Percentiles rank a stretch among this genome's conserved stretches.
Evolutionary conservation across 2,329 filamentous ascomycete genomes (phyloP).

Genomic region (Graphilbum ipis-grandicollis): DNA sequence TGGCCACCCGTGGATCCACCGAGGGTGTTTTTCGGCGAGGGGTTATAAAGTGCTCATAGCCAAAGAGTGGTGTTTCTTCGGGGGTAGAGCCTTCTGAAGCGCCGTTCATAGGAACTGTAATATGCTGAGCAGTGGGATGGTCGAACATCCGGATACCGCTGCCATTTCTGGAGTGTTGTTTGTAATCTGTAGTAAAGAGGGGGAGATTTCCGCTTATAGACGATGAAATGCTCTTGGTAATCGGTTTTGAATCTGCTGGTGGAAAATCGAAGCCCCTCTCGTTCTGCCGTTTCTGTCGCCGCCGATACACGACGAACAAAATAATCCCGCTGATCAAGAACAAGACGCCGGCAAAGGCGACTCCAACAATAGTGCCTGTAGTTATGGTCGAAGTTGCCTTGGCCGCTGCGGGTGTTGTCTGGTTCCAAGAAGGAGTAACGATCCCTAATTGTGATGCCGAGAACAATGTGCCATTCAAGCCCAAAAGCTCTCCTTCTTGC

Average conservation of each 20-base stretch:
- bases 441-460: slow-evolving; percentile 19
- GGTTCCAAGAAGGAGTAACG: slow-evolving; percentile 14
- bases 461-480: slow-evolving; percentile 27
- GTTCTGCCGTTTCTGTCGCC: slow-evolving; percentile 20
- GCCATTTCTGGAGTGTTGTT: slow-evolving; percentile 5
- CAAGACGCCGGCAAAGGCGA: slow-evolving; percentile 27
- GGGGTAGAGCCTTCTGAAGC: neutral
- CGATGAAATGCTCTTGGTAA: slow-evolving; percentile 2
- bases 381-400: slow-evolving; percentile 16
- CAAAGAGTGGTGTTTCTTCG: neutral
- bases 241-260: too few relatives aligned
- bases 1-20: neutral
- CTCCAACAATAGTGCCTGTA: slow-evolving; percentile 33
- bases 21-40: neutral
- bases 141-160: slow-evolving; percentile 14
- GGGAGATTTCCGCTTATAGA: slow-evolving; percentile 4
- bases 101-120: slow-evolving; percentile 1
- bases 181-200: slow-evolving; percentile 17
- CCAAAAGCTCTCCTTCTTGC: slow-evolving; percentile 17
- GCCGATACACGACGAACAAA: slow-evolving; percentile 31
- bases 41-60: neutral
- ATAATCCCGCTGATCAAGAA: slow-evolving; percentile 22
- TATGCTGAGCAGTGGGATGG: slow-evolving; percentile 10
- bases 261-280: neutral
- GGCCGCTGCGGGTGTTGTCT: slow-evolving; percentile 11